Base-by-base conservation (phyloP, 768 basidiomycete species). In the Lactarius vividus region DNA sequence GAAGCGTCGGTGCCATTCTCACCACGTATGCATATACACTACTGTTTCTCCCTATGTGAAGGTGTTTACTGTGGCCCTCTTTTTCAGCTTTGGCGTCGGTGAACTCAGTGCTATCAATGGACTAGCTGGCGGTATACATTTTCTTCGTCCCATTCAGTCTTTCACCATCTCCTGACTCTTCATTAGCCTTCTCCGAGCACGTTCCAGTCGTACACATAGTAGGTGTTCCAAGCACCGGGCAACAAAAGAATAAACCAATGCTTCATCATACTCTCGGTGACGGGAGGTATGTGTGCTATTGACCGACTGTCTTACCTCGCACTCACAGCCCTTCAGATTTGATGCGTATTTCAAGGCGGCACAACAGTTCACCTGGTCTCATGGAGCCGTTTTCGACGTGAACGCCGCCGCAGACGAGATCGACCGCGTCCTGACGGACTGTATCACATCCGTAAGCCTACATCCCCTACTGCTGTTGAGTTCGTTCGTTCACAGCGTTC, bases 191-290 rank as follows among this genome's bases (percentile, higher is more conserved):
- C 73, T 87, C 93, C 52, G 94, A 97, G 75, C 90, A 92, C 80
- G 87, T 98, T 4, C 95, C 95, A 10, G 83, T 96, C 1, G 79
- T 98, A 15, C 95, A 96, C 72, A 83, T 98, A 59, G 95, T 88
- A 35, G 94, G 95, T 52, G 85, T 85, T 0, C 94, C 94, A 1
- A 88, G 84, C 71, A 92, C 89, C 4, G 70, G 76, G 15, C 87
- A 94, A 70, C 88, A 93, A 71, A 86, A 85, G 75, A 77, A 78
- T 29, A 85, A 84, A 59, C 88, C 91, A 4, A 79, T 94, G 74
- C 81, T 96, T 33, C 94, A 96, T 72, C 94, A 96, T 71, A 95
- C 93, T 0, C 83, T 96, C 13, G 94, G 93, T 49, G 89, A 94
- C 70, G 92, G 89, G 66, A 82, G 87, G 87, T 86, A n/a, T n/a